Conservation (phyloP, 148 eudicot species). For the Silene conica region DNA sequence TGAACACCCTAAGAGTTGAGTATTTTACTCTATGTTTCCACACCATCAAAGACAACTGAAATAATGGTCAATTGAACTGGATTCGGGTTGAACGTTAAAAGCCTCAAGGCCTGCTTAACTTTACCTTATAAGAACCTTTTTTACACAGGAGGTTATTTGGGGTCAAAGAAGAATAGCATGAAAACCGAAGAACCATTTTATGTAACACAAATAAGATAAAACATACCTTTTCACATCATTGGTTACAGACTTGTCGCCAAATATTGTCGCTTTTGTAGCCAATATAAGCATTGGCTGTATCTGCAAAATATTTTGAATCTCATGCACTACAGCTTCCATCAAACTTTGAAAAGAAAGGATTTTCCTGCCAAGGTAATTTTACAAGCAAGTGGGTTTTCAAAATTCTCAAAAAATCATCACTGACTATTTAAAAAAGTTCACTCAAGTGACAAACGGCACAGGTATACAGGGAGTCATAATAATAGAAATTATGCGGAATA, state of each 20-base stretch:
- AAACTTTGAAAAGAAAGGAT: slow-evolving; percentile 69
- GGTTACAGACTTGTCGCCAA: slow-evolving; percentile 38
- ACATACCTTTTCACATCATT: slow-evolving; percentile 45
- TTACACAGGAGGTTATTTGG: background rate
- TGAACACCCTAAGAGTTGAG: background rate
- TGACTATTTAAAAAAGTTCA: too few species aligned
- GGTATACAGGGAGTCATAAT: too few species aligned
- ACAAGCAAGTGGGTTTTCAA: background rate
- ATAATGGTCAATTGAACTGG: background rate
- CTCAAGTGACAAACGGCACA: too few species aligned
- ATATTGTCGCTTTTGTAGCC: slow-evolving; percentile 59
- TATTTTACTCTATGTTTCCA: background rate
- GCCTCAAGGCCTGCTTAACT: background rate
- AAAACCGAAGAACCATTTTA: background rate
- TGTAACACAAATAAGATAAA: background rate
- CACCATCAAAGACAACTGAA: background rate
- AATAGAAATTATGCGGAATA: background rate
- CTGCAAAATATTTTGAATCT: slow-evolving; percentile 50
- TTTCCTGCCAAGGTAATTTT: slow-evolving; percentile 42
- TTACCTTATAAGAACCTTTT: background rate
- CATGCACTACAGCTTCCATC: slow-evolving; percentile 62
- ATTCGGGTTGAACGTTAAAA: background rate
- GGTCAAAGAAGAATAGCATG: background rate
- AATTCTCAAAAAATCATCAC: too few species aligned
- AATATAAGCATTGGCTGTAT: slow-evolving; percentile 82